These are phyloP conservation scores for Psilocybe cubensis DNA, from an alignment of 768 basidiomycete species.

Conservation along the genomic window DNA sequence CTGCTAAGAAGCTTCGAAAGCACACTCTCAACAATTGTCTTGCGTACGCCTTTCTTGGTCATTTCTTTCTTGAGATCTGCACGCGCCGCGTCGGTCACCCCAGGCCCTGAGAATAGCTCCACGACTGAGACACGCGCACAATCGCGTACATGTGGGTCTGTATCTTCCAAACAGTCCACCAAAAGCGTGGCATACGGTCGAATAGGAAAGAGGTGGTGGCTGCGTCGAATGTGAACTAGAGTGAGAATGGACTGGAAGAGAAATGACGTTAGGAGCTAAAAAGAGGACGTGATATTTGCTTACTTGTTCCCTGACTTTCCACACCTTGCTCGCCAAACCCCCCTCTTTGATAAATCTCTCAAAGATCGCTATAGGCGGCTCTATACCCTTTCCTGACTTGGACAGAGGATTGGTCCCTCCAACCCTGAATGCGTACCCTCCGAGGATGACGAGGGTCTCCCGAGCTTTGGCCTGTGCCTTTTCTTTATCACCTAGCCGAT, in stretches of 20 bases:
- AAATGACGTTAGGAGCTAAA: not conserved
- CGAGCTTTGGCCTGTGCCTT: conserved; percentile 73
- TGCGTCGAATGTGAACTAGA: conserved; percentile 73
- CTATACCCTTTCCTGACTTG: conserved; percentile 62
- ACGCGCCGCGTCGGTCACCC: conserved; percentile 83
- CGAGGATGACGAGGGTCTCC: conserved; percentile 75
- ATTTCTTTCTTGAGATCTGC: conserved; percentile 94
- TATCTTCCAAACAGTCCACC: conserved; percentile 88
- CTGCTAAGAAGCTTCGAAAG: conserved; percentile 65
- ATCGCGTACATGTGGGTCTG: conserved; percentile 88
- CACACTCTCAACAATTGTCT: conserved; percentile 84
- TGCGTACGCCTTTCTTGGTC: conserved; percentile 82
- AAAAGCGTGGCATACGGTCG: conserved; percentile 79
- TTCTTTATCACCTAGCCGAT: conserved; percentile 85
- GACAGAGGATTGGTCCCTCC: conserved; percentile 47
- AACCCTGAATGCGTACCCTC: conserved; percentile 69
- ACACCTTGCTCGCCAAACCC: conserved; percentile 80
- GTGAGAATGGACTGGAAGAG: conserved; percentile 57
- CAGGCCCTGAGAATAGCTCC: conserved; percentile 82
- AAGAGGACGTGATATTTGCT: conserved; percentile 26
- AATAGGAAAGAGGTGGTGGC: conserved; percentile 76
- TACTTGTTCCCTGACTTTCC: conserved; percentile 88
- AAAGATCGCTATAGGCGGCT: conserved; percentile 70
- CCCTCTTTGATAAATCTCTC: conserved; percentile 74
- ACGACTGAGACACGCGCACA: conserved; percentile 81